Evolutionary conservation across 2,329 filamentous ascomycete species (phyloP).

Genomic region (Bipolaris victoriae): DNA sequence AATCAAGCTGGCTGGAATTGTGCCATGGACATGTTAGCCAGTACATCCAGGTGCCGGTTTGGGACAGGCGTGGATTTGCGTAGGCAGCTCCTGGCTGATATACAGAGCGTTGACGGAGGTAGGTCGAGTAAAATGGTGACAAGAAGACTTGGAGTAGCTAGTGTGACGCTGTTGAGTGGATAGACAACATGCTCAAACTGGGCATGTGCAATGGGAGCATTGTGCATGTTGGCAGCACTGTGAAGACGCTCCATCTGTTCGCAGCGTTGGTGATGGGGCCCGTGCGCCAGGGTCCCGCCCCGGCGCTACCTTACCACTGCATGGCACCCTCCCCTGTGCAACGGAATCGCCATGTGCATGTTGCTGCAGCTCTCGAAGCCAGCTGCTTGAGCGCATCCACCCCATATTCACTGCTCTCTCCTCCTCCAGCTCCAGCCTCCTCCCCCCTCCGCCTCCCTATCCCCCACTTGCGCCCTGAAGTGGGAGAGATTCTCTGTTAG

Average conservation of each 20-base stretch:
- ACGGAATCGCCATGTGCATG: constrained; percentile 11
- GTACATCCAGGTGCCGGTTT: neutral
- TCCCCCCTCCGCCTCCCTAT: neutral
- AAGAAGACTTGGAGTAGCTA: no score
- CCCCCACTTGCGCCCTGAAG: constrained; percentile 16
- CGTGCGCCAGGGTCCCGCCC: constrained; percentile 16
- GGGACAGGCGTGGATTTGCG: neutral
- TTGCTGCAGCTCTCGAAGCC: constrained; percentile 8
- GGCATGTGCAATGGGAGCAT: neutral
- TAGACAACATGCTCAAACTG: no score
- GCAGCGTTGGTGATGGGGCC: constrained; percentile 9
- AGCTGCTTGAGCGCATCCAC: constrained; percentile 11
- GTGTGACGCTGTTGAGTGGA: no score
- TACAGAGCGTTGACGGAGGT: neutral
- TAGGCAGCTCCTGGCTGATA: neutral
- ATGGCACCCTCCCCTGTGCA: constrained; percentile 16
- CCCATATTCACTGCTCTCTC: constrained; percentile 5
- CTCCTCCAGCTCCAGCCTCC: neutral
- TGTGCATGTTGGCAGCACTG: neutral
- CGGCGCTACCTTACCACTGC: constrained; percentile 21
- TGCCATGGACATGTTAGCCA: neutral
- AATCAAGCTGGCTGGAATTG: neutral
- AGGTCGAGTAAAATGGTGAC: no score
- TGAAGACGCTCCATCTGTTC: neutral
- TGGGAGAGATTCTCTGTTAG: constrained; percentile 26